These are phyloP conservation scores for Bolboschoenoplectus hybrid DNA, from an alignment of 202 grass and related monocot species.

Conservation along the genomic window DNA sequence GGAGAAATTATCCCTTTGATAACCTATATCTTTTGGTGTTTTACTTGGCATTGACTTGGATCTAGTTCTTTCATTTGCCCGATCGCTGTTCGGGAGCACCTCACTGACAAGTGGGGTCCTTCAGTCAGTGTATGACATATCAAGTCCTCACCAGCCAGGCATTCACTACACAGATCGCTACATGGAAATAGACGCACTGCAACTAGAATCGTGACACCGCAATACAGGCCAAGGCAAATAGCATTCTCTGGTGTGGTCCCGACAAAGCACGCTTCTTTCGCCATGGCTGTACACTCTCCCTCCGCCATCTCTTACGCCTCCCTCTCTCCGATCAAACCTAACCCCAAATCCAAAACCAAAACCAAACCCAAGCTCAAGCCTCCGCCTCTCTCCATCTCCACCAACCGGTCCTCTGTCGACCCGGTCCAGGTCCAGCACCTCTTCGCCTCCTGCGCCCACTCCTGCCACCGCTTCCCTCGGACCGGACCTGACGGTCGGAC, in stretches of 20 bases:
- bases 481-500: slow-evolving; percentile 20
- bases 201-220: background rate
- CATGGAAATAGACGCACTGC: background rate
- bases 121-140: background rate
- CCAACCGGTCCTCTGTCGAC: slow-evolving; percentile 57
- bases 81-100: background rate
- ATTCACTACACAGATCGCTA: background rate
- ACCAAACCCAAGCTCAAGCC: slow-evolving; percentile 28
- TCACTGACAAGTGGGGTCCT: background rate
- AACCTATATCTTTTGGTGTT: no score
- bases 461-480: slow-evolving; percentile 57
- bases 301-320: slow-evolving; percentile 44
- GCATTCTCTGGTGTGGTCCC: background rate
- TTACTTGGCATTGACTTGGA: no score
- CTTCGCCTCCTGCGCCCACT: slow-evolving; percentile 65
- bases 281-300: slow-evolving; percentile 37
- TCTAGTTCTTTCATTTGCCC: no score
- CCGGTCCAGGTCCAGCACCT: slow-evolving; percentile 66
- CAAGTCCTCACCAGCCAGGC: no score
- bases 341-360: slow-evolving; percentile 35
- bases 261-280: background rate
- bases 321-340: slow-evolving; percentile 44
- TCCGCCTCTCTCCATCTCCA: slow-evolving; percentile 78
- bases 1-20: no score
- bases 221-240: background rate